Percentiles rank a stretch among this genome's conserved stretches.
Conservation (phyloP, 148 eudicot species). For the Diospyros lotus region DNA sequence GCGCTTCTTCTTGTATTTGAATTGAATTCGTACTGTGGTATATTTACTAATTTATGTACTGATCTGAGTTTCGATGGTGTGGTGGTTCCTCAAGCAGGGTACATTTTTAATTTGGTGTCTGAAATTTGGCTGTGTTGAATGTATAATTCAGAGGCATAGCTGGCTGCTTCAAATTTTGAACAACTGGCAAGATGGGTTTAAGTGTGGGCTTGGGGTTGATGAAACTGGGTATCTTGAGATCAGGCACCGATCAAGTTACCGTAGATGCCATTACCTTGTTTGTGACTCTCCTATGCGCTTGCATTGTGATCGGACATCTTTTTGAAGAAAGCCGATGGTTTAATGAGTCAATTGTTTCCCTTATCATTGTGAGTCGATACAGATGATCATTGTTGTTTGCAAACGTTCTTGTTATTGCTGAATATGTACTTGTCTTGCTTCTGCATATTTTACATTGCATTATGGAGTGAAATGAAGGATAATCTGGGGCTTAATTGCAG, state of each 20-base stretch:
- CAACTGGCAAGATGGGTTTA: conserved; percentile 18
- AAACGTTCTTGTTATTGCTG: too few species aligned
- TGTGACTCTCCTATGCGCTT: conserved; percentile 31
- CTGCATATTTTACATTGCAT: neutral
- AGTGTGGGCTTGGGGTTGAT: conserved; percentile 7
- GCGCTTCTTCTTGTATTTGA: neutral
- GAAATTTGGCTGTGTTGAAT: neutral
- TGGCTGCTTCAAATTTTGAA: neutral
- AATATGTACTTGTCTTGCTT: neutral
- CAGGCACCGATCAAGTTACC: conserved; percentile 18
- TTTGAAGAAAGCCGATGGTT: conserved; percentile 37
- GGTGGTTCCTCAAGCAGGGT: neutral
- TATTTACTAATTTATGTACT: neutral
- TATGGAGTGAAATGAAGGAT: neutral
- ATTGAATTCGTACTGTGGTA: neutral
- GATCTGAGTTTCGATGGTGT: neutral
- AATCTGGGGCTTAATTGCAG: conserved; percentile 23
- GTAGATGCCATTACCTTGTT: conserved; percentile 33
- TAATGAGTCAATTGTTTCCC: conserved; percentile 33
- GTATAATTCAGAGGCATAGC: neutral
- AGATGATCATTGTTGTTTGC: neutral
- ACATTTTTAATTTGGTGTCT: neutral
- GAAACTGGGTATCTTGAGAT: conserved; percentile 11
- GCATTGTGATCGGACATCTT: conserved; percentile 39
- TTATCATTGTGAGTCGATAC: conserved; percentile 25